Evolutionary conservation across 192 early-diverging fungal species (phyloP), one percentile per base, ranked within the genome.

Genomic region (Entrophospora sp.): DNA sequence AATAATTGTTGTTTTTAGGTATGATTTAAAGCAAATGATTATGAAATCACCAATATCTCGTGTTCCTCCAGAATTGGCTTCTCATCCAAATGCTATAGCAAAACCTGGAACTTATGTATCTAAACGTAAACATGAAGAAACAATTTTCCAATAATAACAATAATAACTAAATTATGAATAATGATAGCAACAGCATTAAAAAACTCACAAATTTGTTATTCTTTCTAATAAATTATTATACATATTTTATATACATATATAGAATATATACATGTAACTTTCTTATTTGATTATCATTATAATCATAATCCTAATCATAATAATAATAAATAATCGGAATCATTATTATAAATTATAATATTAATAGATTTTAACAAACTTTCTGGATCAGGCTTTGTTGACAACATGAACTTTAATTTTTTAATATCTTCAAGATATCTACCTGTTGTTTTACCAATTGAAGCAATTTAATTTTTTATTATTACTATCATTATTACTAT

Each of bases 131-230:
- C 75, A 77, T 35, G 82, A 83, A 25, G 80, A 83, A 57, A 77
- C 75, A 18, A 67, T 77, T 14, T 74, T 71, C 24, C 72, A 77
- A 71, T 77, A 71, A 68, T n/a, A n/a, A n/a, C n/a, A n/a, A n/a
- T n/a, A n/a, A n/a, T n/a, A n/a, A n/a, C n/a, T n/a, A n/a, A n/a
- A n/a, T n/a, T n/a, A n/a, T n/a, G n/a, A n/a, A n/a, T n/a, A n/a
- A n/a, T n/a, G n/a, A n/a, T n/a, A n/a, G n/a, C n/a, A n/a, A n/a
- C n/a, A n/a, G n/a, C n/a, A n/a, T n/a, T n/a, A n/a, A n/a, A n/a
- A n/a, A n/a, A n/a, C n/a, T n/a, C 91, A 16, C 87, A 90, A 74
- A 93, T 95, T 7, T 93, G 90, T 74, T 72, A 22, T n/a, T n/a
- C n/a, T n/a, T n/a, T n/a, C n/a, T n/a, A n/a, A n/a, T n/a, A n/a